Evolutionary conservation across 176 grass and related monocot genomes (phyloP).

Genomic region (Carex pumila): DNA sequence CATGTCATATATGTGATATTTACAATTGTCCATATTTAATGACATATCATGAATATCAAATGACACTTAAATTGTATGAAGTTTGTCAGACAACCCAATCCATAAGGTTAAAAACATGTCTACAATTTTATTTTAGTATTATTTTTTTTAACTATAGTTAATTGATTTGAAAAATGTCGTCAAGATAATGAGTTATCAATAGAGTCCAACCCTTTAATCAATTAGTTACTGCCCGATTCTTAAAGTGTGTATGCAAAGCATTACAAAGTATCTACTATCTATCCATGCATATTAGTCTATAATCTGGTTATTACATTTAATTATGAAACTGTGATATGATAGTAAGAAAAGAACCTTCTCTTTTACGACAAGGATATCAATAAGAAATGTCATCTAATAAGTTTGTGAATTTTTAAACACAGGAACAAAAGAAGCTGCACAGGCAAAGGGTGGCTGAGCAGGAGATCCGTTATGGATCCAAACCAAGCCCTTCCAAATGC

Average conservation of each 20-base stretch:
- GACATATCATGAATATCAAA: no score
- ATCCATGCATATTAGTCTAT: neutral
- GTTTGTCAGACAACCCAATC: neutral
- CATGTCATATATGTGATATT: no score
- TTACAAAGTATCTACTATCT: neutral
- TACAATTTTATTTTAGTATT: neutral
- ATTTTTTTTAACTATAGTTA: no score
- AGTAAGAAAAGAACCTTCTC: neutral
- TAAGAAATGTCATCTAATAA: neutral
- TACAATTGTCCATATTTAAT: no score
- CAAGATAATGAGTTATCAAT: neutral
- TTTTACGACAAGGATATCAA: neutral
- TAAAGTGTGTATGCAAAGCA: neutral
- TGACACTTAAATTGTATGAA: no score
- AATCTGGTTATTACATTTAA: neutral
- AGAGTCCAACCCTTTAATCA: neutral
- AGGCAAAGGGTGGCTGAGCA: constrained; percentile 79
- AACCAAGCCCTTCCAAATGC: constrained; percentile 85
- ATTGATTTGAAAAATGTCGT: neutral
- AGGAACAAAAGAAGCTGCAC: constrained; percentile 88
- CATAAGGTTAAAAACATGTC: neutral
- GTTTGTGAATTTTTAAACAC: constrained; percentile 5
- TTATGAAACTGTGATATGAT: neutral
- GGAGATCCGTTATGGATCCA: constrained; percentile 76
- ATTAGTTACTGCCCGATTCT: neutral